Percentiles rank a stretch among this genome's conserved stretches.
These are phyloP conservation scores for Senna tora DNA, from an alignment of 306 rosid genomes.

Conservation along the genomic window DNA sequence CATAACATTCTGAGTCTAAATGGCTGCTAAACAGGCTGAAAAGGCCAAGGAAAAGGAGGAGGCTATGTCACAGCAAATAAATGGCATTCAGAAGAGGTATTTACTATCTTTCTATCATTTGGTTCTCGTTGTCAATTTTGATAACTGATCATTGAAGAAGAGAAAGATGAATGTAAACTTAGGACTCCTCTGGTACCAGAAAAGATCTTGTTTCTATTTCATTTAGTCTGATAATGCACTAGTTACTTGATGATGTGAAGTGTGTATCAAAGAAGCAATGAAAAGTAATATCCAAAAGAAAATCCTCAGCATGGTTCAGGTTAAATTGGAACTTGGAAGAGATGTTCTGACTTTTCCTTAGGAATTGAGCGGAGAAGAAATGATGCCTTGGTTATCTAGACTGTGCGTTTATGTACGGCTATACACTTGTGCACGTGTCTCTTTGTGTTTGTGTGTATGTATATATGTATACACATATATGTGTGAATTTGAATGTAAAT, in stretches of 20 bases:
- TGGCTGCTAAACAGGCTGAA: slow-evolving; percentile 71
- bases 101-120: slow-evolving; percentile 29
- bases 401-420: no score
- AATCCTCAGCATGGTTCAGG: slow-evolving; percentile 9
- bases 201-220: slow-evolving; percentile 18
- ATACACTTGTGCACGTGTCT: no score
- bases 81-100: slow-evolving; percentile 71
- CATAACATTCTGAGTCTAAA: slow-evolving; percentile 38
- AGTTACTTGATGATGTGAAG: slow-evolving; percentile 24
- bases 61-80: slow-evolving; percentile 53
- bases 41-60: slow-evolving; percentile 94
- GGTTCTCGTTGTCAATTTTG: slow-evolving; percentile 8
- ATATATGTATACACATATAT: no score
- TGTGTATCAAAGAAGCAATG: slow-evolving; percentile 32
- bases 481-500: no score
- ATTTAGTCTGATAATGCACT: slow-evolving; percentile 20
- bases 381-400: not conserved
- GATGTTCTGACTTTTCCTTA: slow-evolving; percentile 12
- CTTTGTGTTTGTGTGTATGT: no score
- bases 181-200: slow-evolving; percentile 1
- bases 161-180: slow-evolving; percentile 27
- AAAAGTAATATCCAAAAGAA: slow-evolving; percentile 4
- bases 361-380: not conserved
- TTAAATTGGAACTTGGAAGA: slow-evolving; percentile 10
- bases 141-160: not conserved